phyloP scores from a whole-genome alignment of 1,284 basidiomycete genomes.

The Ceratobasidium sp. region DNA sequence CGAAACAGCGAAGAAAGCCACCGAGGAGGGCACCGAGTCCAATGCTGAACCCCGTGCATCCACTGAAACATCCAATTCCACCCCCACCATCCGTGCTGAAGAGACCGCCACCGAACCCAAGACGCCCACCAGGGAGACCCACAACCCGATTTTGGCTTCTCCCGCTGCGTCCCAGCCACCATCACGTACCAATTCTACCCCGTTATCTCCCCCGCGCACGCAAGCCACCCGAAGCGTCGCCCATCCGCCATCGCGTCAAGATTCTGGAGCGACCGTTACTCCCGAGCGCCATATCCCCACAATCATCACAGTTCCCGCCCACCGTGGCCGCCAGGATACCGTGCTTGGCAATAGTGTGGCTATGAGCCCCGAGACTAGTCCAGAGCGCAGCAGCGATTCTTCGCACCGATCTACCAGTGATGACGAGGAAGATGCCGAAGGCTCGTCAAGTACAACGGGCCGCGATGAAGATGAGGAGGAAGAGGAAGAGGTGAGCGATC shows the following conservation, averaged over 20 bases:
- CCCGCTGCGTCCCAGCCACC: slow-evolving; percentile 18
- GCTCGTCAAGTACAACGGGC: slow-evolving; percentile 28
- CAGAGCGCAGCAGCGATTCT: slow-evolving; percentile 31
- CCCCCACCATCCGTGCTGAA: slow-evolving; percentile 36
- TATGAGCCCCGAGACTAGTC: slow-evolving; percentile 30
- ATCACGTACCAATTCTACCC: slow-evolving; percentile 31
- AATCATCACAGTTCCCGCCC: slow-evolving; percentile 54
- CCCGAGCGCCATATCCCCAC: slow-evolving; percentile 47
- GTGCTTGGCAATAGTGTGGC: slow-evolving; percentile 19
- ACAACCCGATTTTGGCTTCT: slow-evolving; percentile 43
- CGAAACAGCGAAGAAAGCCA: slow-evolving; percentile 34
- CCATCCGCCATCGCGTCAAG: slow-evolving; percentile 27
- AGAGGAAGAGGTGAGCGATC: slow-evolving; percentile 52
- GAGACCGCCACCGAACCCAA: slow-evolving; percentile 1
- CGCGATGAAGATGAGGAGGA: slow-evolving; percentile 52
- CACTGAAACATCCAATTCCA: slow-evolving; percentile 9
- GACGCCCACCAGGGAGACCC: slow-evolving; percentile 43
- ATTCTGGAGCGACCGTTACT: slow-evolving; percentile 37
- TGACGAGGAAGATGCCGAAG: slow-evolving; percentile 52
- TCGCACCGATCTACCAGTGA: slow-evolving; percentile 46
- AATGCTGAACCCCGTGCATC: slow-evolving; percentile 7
- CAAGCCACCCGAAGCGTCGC: slow-evolving; percentile 26
- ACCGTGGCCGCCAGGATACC: slow-evolving; percentile 33
- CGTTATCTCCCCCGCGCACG: slow-evolving; percentile 23
- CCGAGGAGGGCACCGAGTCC: slow-evolving; percentile 10